Conservation (phyloP, 805 yeast genomes). For the Lipomyces japonicus region DNA sequence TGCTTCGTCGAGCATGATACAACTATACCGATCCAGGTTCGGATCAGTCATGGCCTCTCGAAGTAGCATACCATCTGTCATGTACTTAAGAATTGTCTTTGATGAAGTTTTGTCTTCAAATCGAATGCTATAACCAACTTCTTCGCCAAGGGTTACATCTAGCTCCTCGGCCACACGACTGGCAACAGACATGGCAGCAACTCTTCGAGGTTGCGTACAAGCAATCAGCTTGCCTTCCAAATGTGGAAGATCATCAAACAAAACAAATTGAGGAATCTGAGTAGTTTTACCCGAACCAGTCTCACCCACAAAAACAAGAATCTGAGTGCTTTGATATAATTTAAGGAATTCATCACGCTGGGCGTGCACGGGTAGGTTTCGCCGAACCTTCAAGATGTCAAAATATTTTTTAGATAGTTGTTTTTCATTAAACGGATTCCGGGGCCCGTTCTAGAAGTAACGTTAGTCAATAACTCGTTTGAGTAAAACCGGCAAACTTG, state of each 20-base stretch:
- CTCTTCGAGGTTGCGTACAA: conserved; percentile 94
- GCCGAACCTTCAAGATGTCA: conserved; percentile 71
- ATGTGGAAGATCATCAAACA: conserved; percentile 90
- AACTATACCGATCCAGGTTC: conserved; percentile 70
- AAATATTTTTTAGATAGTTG: conserved; percentile 62
- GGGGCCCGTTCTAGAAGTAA: conserved; percentile 40
- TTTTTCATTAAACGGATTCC: conserved; percentile 78
- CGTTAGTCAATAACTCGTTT: conserved; percentile 28
- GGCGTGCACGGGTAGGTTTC: conserved; percentile 89
- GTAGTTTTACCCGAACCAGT: conserved; percentile 99
- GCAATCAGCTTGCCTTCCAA: conserved; percentile 80
- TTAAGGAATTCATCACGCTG: conserved; percentile 85
- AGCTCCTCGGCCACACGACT: conserved; percentile 95
- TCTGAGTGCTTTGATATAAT: conserved; percentile 81
- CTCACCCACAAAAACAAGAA: conserved; percentile 98
- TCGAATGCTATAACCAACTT: conserved; percentile 93
- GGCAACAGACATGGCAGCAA: conserved; percentile 98
- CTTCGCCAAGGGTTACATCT: conserved; percentile 89
- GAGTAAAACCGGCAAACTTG: no score
- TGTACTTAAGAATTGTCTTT: conserved; percentile 82
- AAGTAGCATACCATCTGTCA: conserved; percentile 98
- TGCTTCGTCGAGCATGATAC: conserved; percentile 93
- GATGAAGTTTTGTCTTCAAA: conserved; percentile 83
- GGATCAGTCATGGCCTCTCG: conserved; percentile 98
- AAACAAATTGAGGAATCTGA: conserved; percentile 94